Evolutionary conservation across 805 yeast genomes (phyloP), one percentile per base, ranked within the genome.

Genomic region (Kodamaea restingae): DNA sequence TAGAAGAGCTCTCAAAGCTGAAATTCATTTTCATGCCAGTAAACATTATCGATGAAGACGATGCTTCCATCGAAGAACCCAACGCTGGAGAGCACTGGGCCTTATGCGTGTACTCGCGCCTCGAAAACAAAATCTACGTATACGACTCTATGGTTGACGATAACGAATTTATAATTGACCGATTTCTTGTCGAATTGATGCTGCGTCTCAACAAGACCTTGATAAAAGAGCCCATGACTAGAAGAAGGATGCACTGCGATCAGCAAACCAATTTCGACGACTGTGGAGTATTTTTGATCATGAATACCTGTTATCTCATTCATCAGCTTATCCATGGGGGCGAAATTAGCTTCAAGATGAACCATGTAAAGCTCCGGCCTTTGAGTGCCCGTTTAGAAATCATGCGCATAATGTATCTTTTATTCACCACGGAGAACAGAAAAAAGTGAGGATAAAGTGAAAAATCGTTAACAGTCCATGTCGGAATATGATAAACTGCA

Each of bases 81-180:
- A 84, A 77, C 44, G 80, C 81, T 12, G 93, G 91, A 1, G 79
- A 78, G 33, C 93, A 85, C 58, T 84, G 95, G 93, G 78, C 85
- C 1, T 58, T 85, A 11, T 67, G 80, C 10, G 69, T 84, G 11
- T 63, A 80, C 5, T 69, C 73, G 24, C 45, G 73, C 7, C 56
- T 70, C 10, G 81, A 76, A 29, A 59, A 63, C 12, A 65, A 60
- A 22, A 73, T 80, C 2, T 67, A 65, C 15, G 62, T 81, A 8
- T 81, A 78, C 52, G 93, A 85, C 51, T 77, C 85, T 33, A 59
- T 77, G 78, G 32, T 45, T 2, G 25, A 35, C 4, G 56, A 54
- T 12, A 40, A 29, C 17, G 47, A 46, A 12, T 51, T 51, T 3
- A 32, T 29, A n/a, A 10, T 36, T 3, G 44, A 40, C 9, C 56